phyloP scores from a whole-genome alignment of 2,329 filamentous ascomycete species.

The Colletotrichum sp. region DNA sequence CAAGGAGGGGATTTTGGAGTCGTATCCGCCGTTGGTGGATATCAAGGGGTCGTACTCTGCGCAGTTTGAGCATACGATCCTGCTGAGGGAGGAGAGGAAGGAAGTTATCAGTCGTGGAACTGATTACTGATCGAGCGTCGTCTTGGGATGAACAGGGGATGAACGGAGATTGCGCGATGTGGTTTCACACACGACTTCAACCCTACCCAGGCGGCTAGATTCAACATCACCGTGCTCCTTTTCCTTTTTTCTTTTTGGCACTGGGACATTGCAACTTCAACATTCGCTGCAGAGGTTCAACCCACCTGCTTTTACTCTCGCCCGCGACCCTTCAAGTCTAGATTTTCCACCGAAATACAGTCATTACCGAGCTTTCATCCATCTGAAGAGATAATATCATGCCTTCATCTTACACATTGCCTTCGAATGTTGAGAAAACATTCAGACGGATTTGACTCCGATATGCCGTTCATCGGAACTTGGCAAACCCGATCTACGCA shows the following conservation, averaged over 20 bases:
- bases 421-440: not conserved
- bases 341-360: not conserved
- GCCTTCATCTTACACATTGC: not conserved
- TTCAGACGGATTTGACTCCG: not conserved
- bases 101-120: constrained; percentile 58
- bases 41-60: constrained; percentile 65
- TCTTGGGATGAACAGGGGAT: not conserved
- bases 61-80: constrained; percentile 65
- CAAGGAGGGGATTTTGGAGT: constrained; percentile 60
- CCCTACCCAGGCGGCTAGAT: not conserved
- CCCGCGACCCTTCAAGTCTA: not conserved
- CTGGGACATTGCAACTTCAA: not conserved
- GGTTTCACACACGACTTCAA: not conserved
- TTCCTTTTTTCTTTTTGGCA: not conserved
- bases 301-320: not conserved
- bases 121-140: constrained; percentile 45
- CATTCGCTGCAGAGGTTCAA: not conserved
- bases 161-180: not conserved
- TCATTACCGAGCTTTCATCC: not conserved
- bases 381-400: accelerated
- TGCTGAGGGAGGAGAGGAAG: constrained; percentile 48
- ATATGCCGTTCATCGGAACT: not conserved
- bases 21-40: constrained; percentile 62
- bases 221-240: not conserved
- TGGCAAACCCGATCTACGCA: not conserved